Conservation (phyloP, 352 stramenopile species). For the Phytophthora tentaculata region DNA sequence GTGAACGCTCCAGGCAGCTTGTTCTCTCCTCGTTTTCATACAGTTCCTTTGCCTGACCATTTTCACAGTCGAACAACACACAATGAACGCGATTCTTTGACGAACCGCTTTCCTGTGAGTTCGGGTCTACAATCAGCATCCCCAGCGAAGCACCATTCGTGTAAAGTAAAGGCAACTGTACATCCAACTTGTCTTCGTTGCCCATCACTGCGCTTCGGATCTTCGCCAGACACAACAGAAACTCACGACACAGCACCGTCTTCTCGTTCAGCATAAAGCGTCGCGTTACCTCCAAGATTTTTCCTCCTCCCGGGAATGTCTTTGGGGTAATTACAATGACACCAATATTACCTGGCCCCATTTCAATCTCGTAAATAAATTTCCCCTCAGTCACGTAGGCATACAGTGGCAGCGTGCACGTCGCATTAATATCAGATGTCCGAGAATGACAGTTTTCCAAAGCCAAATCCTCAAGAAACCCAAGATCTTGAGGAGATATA, state of each 20-base stretch:
- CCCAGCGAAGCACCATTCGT: slow-evolving; percentile 37
- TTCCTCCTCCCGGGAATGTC: slow-evolving; percentile 1
- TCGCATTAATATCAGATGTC: neutral
- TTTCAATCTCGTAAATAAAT: slow-evolving; percentile 59
- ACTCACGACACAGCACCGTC: slow-evolving; percentile 21
- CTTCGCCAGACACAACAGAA: slow-evolving; percentile 15
- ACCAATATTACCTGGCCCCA: slow-evolving; percentile 39
- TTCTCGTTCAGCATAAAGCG: slow-evolving; percentile 52
- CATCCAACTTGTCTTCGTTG: slow-evolving; percentile 5
- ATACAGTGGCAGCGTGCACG: slow-evolving; percentile 23
- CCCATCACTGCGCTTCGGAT: slow-evolving; percentile 14
- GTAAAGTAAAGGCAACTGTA: slow-evolving; percentile 39
- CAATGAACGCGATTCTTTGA: slow-evolving; percentile 38
- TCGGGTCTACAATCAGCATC: slow-evolving; percentile 26
- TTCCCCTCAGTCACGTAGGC: slow-evolving; percentile 59
- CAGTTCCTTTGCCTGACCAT: slow-evolving; percentile 20
- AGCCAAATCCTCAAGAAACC: slow-evolving; percentile 23
- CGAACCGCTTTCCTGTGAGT: slow-evolving; percentile 1
- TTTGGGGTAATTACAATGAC: slow-evolving; percentile 50
- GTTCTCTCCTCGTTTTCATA: slow-evolving; percentile 3
- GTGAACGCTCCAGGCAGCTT: slow-evolving; percentile 11
- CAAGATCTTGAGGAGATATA: slow-evolving; percentile 32
- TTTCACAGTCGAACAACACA: slow-evolving; percentile 61
- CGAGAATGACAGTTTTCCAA: slow-evolving; percentile 5
- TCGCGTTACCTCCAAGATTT: slow-evolving; percentile 27